phyloP scores from a whole-genome alignment of 768 basidiomycete genomes.

The Pleurotus tuoliensis region DNA sequence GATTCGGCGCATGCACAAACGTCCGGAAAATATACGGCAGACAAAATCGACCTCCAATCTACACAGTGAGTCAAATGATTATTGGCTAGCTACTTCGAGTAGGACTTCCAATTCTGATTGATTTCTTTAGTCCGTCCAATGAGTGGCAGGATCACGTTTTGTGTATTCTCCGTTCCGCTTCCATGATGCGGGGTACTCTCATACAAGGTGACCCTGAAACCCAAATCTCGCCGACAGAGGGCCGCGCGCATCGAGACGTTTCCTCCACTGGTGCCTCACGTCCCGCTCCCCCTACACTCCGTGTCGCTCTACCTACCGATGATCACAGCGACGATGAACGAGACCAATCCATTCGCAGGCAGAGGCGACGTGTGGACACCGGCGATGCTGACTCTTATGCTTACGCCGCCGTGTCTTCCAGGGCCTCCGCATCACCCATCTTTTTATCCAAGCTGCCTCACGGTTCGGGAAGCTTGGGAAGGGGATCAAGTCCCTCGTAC shows the following conservation, averaged over 20 bases:
- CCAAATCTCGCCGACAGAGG: constrained; percentile 7
- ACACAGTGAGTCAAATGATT: constrained; percentile 52
- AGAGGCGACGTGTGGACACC: constrained; percentile 45
- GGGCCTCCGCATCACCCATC: constrained; percentile 5
- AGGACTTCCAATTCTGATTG: constrained; percentile 10
- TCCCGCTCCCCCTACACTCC: constrained; percentile 10
- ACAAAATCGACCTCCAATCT: constrained; percentile 42
- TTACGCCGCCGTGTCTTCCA: constrained; percentile 6
- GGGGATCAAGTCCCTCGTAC: not conserved
- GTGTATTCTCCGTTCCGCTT: constrained; percentile 30
- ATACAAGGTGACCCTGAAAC: constrained; percentile 2
- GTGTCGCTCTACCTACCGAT: constrained; percentile 14
- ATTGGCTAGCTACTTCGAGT: not conserved
- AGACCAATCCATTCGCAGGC: constrained; percentile 34
- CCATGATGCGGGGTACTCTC: constrained; percentile 11
- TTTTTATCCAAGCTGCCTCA: constrained; percentile 10
- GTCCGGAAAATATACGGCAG: constrained; percentile 15
- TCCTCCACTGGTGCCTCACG: not conserved
- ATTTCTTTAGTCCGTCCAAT: constrained; percentile 60
- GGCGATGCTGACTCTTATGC: constrained; percentile 22
- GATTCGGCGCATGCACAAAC: constrained; percentile 21
- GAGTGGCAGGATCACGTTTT: constrained; percentile 80
- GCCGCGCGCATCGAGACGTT: constrained; percentile 4
- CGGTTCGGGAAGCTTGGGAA: constrained; percentile 6
- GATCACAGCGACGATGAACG: constrained; percentile 20